Evolutionary conservation across 768 basidiomycete genomes (phyloP), one percentile per base, ranked within the genome.

Genomic region (Suillus clintonianus): DNA sequence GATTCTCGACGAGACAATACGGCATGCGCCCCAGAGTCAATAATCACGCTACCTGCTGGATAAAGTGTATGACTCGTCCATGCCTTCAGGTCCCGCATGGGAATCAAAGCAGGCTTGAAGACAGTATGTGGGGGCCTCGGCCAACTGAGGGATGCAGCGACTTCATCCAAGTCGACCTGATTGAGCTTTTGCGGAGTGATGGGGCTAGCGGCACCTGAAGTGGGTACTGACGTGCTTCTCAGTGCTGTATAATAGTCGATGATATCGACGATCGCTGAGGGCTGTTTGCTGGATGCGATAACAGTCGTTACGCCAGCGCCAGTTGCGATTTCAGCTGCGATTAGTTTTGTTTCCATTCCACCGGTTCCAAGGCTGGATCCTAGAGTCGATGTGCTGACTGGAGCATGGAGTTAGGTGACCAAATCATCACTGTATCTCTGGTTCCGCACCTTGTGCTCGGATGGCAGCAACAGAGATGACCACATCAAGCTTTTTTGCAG

Each of bases 331-430:
- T 99, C 97, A 0, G 97, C 97, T 1, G 97, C 97, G 67, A 99
- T 97, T 68, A 99, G 86, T 72, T 99, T 99, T 3, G 97, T 99
- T 77, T 97, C 95, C 97, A 99, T 99, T 4, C 97, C 97, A 0
- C 97, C 97, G 1, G 97, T 99, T 0, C 97, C 97, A 13, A 99
- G 84, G 67, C 86, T 93, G 1, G 94, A 96, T 0, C 97, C 97
- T 1, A 97, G 82, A 0, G 97, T 97, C 3, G 87, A 86, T 0
- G 94, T 97, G 75, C 93, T 96, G 9, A 99, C 97, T 97, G 70
- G 30, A 54, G 32, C 24, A 19, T 22, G 8, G 2, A 24, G 50
- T 53, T 17, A 59, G 55, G 19, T 59, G 43, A 58, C 27, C 1
- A 59, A 27, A 34, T 27, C 14, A n/a, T 3, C 1, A 36, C 13